phyloP scores from a whole-genome alignment of 371 early-diverging fungal genomes.

The Chytridiales sp. region DNA sequence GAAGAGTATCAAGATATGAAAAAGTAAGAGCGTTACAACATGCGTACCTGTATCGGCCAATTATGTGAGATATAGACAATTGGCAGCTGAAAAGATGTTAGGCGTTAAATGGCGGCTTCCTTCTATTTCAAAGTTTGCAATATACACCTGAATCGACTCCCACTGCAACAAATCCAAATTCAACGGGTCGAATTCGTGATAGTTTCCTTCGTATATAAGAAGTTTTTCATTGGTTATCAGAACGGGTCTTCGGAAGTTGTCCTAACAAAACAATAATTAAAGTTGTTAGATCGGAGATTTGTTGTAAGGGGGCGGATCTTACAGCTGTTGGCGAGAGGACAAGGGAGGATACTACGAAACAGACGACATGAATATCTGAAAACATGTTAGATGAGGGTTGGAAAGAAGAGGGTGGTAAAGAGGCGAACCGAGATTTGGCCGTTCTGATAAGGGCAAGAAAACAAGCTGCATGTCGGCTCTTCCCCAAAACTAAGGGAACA shows the following conservation, averaged over 20 bases:
- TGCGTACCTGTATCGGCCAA: slow-evolving; percentile 76
- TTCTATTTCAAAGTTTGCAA: slow-evolving; percentile 5
- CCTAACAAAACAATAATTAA: slow-evolving; percentile 44
- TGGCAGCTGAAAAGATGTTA: slow-evolving; percentile 59
- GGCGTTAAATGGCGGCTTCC: no score
- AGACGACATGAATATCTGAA: slow-evolving; percentile 59
- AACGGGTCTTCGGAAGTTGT: slow-evolving; percentile 64
- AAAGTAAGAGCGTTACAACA: background rate
- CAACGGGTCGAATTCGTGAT: slow-evolving; percentile 67
- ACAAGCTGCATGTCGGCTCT: slow-evolving; percentile 69
- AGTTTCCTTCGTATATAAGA: slow-evolving; percentile 67
- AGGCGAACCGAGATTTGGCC: background rate
- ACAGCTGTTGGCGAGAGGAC: slow-evolving; percentile 60
- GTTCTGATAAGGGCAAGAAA: slow-evolving; percentile 36
- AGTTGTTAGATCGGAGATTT: slow-evolving; percentile 2
- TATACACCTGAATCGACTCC: slow-evolving; percentile 68
- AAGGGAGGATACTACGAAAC: slow-evolving; percentile 67
- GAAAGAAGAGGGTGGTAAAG: background rate
- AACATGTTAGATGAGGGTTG: background rate
- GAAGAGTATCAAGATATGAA: background rate
- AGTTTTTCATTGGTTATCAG: slow-evolving; percentile 74
- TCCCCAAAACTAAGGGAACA: slow-evolving; percentile 84
- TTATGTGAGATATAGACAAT: slow-evolving; percentile 74
- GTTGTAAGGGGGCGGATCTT: slow-evolving; percentile 31
- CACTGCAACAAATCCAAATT: slow-evolving; percentile 75